These are phyloP conservation scores for Narthecium ossifragum DNA, from an alignment of 106 monocot species.

Conservation along the genomic window DNA sequence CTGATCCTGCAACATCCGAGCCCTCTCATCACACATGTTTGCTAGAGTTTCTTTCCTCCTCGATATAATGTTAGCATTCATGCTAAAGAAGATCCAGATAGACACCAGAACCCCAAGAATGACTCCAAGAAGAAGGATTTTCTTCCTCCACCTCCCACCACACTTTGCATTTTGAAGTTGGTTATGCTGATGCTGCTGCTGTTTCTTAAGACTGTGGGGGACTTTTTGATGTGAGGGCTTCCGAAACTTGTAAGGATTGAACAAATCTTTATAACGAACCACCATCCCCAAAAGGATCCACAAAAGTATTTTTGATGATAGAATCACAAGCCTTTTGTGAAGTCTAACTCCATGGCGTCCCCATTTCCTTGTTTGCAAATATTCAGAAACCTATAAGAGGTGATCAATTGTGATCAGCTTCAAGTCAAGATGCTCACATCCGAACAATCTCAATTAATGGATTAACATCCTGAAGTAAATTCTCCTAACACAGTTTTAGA, in stretches of 20 bases:
- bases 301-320: slow-evolving; percentile 16
- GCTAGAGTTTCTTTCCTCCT: slow-evolving; percentile 70
- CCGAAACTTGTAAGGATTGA: slow-evolving; percentile 9
- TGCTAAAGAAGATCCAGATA: slow-evolving; percentile 71
- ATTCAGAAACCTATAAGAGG: slow-evolving; percentile 8
- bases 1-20: slow-evolving; percentile 90
- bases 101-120: slow-evolving; percentile 46
- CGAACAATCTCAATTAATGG: no score
- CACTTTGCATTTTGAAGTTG: slow-evolving; percentile 28
- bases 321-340: slow-evolving; percentile 8
- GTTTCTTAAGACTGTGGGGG: background rate
- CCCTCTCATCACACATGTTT: slow-evolving; percentile 94
- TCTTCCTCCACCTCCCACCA: slow-evolving; percentile 62
- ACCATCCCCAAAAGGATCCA: slow-evolving; percentile 21
- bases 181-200: slow-evolving; percentile 15
- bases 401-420: slow-evolving; percentile 3
- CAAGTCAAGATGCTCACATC: background rate
- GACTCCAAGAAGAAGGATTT: slow-evolving; percentile 49
- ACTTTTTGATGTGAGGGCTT: slow-evolving; percentile 12
- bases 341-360: background rate
- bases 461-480: no score
- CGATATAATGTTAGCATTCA: slow-evolving; percentile 50
- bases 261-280: slow-evolving; percentile 5
- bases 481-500: no score
- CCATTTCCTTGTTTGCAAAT: slow-evolving; percentile 6